phyloP scores from a whole-genome alignment of 2,329 filamentous ascomycete genomes.

The Colletotrichum magnum region DNA sequence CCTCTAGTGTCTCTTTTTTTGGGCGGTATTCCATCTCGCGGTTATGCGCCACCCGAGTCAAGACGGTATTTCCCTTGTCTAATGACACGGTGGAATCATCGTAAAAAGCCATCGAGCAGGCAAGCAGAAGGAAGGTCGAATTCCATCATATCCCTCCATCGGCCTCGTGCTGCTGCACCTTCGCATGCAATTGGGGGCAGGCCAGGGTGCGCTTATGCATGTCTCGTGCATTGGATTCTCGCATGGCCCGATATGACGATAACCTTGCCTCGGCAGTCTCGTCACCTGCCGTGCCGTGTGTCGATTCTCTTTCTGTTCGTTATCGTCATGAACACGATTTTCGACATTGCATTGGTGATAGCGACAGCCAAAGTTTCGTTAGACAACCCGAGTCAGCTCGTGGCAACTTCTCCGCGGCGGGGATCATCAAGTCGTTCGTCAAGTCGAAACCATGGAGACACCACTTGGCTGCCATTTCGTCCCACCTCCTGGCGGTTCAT shows the following conservation, averaged over 20 bases:
- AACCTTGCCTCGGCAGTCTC: conserved; percentile 14
- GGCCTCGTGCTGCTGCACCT: neutral
- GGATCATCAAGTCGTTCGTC: conserved; percentile 17
- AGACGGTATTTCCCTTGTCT: conserved; percentile 17
- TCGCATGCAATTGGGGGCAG: conserved; percentile 10
- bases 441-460: conserved; percentile 28
- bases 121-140: neutral
- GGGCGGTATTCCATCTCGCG: conserved; percentile 8
- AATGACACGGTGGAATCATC: conserved; percentile 18
- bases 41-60: conserved; percentile 30
- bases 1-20: conserved; percentile 16
- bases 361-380: neutral
- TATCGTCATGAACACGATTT: too few relatives aligned
- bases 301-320: neutral
- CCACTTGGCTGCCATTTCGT: conserved; percentile 14
- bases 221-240: conserved; percentile 14
- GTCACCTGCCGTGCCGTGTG: neutral
- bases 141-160: neutral
- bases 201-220: conserved; percentile 12
- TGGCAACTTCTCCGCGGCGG: conserved; percentile 19
- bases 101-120: conserved; percentile 12
- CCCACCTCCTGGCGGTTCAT: conserved; percentile 1
- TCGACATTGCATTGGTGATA: neutral
- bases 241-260: conserved; percentile 3
- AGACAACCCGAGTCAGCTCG: conserved; percentile 10